Base-by-base conservation (phyloP, 176 grass and related monocot genomes). In the Typha latifolia region DNA sequence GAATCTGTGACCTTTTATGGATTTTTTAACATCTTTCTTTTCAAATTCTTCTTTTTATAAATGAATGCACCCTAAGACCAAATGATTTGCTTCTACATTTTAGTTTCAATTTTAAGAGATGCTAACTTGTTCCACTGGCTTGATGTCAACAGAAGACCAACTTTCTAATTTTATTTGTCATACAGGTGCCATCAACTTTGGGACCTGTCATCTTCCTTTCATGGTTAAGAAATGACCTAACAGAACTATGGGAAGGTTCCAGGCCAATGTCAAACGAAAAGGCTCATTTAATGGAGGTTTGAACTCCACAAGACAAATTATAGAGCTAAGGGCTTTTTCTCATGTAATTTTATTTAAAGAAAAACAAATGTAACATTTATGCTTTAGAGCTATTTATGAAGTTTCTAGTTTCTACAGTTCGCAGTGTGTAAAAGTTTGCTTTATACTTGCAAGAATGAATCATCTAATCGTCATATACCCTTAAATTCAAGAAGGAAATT, bases 231-330 rank as follows among this genome's bases (percentile, higher is more conserved):
- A 90, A 99, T 70, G 89, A 99, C 66, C 65, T 94, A 23, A 79
- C 78, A 76, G 94, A 99, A 72, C 49, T 90, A 34, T 93, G 95
- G 95, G 86, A 93, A 83, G 95, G 95, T 64, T 82, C 81, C 2
- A 71, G 12, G 31, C 65, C 68, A 49, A 78, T 84, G 72, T 69
- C 74, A 48, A 90, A 76, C 16, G 95, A 99, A 14, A 90, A 99
- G 69, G 64, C 89, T 77, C 89, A 81, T 90, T 79, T 84, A 65
- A 48, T 90, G 79, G 94, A 87, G 74, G 72, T 80, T 62, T 94
- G 62, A 90, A 47, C 51, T 65, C 20, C n/a, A 22, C 37, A 50
- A 48, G 32, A 3, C 27, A 18, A 66, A 48, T n/a, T 57, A 76
- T 59, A 47, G 48, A 51, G 18, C 21, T 22, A 34, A 48, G n/a